Conservation (phyloP, 2,329 filamentous ascomycete genomes). For the Trichoderma sp. region DNA sequence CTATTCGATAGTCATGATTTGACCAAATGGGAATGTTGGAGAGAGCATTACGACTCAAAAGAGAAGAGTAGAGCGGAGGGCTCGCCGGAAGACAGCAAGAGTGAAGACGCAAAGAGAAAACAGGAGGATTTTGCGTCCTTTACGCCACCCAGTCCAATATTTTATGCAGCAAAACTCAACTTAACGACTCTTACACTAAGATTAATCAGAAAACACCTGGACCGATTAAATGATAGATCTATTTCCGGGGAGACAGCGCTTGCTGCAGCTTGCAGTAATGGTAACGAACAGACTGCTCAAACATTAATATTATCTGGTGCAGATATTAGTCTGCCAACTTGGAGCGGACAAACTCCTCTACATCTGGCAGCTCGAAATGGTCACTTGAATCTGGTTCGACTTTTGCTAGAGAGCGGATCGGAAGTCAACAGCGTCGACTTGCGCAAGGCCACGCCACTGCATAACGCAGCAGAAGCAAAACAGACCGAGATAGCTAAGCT, state of each 20-base stretch:
- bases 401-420: neutral
- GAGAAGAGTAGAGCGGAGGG: neutral
- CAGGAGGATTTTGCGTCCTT: neutral
- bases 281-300: neutral
- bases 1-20: neutral
- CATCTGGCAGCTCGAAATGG: neutral
- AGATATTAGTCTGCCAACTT: neutral
- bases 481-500: neutral
- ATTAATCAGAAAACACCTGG: neutral
- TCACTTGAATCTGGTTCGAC: neutral
- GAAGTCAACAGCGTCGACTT: neutral
- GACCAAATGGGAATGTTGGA: neutral
- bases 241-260: neutral
- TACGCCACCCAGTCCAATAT: neutral
- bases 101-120: neutral
- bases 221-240: neutral
- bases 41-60: neutral
- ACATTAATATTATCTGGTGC: neutral
- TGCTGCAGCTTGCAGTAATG: neutral
- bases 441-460: neutral
- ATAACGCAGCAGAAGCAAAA: neutral
- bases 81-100: neutral
- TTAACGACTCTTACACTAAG: neutral
- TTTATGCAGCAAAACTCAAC: neutral
- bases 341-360: neutral